These are phyloP conservation scores for Rugonectria rugulosa DNA, from an alignment of 2,329 filamentous ascomycete species.

Conservation along the genomic window DNA sequence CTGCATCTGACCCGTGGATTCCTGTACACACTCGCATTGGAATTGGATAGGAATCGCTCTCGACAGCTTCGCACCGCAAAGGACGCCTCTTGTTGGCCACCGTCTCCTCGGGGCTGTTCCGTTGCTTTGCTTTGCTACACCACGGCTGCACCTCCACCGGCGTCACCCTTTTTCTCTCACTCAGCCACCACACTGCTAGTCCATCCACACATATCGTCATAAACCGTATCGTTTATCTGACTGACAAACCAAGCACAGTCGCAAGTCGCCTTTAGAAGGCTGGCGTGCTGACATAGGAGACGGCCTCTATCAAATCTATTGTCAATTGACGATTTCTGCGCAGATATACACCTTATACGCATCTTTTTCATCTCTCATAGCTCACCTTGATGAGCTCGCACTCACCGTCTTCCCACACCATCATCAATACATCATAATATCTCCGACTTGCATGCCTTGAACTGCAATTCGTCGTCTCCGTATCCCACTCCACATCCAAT, in stretches of 20 bases:
- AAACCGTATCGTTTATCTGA: conserved; percentile 1
- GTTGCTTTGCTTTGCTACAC: neutral
- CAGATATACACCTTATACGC: too few relatives aligned
- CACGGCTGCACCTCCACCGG: neutral
- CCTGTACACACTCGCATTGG: neutral
- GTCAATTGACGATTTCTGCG: conserved; percentile 4
- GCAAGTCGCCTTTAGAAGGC: conserved; percentile 9
- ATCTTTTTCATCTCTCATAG: too few relatives aligned
- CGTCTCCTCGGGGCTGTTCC: conserved; percentile 1
- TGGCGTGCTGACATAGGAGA: conserved; percentile 5
- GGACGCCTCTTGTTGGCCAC: too few relatives aligned
- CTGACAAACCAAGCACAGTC: conserved; percentile 9
- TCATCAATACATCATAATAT: conserved; percentile 13
- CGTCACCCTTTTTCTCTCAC: conserved; percentile 3
- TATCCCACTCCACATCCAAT: conserved; percentile 16
- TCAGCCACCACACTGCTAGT: conserved; percentile 6
- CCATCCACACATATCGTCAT: neutral
- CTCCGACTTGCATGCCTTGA: conserved; percentile 6
- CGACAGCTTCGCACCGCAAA: too few relatives aligned
- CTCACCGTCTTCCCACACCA: conserved; percentile 16
- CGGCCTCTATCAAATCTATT: conserved; percentile 2
- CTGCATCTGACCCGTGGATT: conserved; percentile 28
- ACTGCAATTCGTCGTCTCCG: conserved; percentile 13
- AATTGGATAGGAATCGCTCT: conserved; percentile 3
- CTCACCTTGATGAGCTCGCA: conserved; percentile 2